phyloP scores from a whole-genome alignment of 768 basidiomycete genomes.

The Galerina marginata region DNA sequence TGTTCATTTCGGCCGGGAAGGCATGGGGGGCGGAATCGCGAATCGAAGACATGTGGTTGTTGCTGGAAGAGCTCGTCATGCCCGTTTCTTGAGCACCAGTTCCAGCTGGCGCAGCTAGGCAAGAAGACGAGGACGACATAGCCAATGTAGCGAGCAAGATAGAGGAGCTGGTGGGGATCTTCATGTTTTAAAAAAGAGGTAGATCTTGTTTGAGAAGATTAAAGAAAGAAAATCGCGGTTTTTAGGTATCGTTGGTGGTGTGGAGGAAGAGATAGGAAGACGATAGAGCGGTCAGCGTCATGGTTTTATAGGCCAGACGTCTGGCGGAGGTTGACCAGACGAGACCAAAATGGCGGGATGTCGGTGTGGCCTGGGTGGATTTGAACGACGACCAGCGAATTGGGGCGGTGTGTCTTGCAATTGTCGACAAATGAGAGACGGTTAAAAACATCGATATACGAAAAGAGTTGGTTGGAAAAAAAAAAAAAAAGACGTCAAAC shows the following conservation, averaged over 20 bases:
- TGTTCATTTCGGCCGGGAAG: neutral
- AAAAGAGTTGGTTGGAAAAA: too few relatives aligned
- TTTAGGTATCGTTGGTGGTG: neutral
- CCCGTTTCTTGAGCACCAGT: slow-evolving; percentile 30
- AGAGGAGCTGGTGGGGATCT: slow-evolving; percentile 52
- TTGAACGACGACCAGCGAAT: neutral
- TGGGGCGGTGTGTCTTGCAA: too few relatives aligned
- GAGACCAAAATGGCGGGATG: slow-evolving; percentile 4
- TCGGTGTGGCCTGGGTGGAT: neutral
- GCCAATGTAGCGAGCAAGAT: slow-evolving; percentile 53
- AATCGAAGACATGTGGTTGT: slow-evolving; percentile 15
- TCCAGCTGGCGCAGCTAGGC: slow-evolving; percentile 48
- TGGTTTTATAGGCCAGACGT: slow-evolving; percentile 11
- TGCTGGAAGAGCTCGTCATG: slow-evolving; percentile 30
- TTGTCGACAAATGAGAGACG: too few relatives aligned
- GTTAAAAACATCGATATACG: too few relatives aligned
- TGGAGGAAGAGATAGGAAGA: slow-evolving; percentile 1
- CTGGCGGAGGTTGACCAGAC: slow-evolving; percentile 10
- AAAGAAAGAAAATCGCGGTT: too few relatives aligned
- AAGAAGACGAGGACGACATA: slow-evolving; percentile 54
- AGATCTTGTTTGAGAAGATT: slow-evolving; percentile 9
- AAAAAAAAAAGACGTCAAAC: slow-evolving; percentile 3
- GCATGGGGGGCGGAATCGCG: neutral
- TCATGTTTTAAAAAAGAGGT: slow-evolving; percentile 38
- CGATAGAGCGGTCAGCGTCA: neutral